A percentile compares a stretch with the other conserved stretches of the same genome.
Evolutionary conservation across 805 yeast genomes (phyloP).

Genomic region (Monosporozyma aerobia): DNA sequence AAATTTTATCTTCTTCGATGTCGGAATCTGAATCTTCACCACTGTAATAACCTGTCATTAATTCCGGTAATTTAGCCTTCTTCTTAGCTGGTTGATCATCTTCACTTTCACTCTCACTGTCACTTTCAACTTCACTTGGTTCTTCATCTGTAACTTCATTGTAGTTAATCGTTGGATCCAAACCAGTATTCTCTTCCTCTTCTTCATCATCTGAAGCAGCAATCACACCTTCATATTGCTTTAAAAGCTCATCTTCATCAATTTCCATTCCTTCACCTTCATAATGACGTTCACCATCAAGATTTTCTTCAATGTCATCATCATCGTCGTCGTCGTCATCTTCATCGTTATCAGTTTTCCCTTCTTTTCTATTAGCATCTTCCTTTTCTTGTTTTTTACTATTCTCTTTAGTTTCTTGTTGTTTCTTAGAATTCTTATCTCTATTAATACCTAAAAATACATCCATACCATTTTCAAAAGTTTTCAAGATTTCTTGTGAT

Average conservation of each 20-base stretch:
- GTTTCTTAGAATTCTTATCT: constrained; percentile 11
- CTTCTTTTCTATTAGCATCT: constrained; percentile 2
- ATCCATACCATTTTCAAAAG: constrained; percentile 33
- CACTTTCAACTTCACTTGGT: constrained; percentile 34
- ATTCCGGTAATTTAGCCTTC: constrained; percentile 47
- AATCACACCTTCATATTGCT: constrained; percentile 32
- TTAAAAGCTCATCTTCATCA: constrained; percentile 14
- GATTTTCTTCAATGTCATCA: constrained; percentile 2
- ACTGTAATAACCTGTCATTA: constrained; percentile 74
- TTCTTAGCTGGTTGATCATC: constrained; percentile 28
- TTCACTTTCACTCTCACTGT: constrained; percentile 34
- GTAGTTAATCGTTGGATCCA: constrained; percentile 29
- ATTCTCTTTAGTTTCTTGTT: constrained; percentile 3
- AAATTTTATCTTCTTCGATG: constrained; percentile 42
- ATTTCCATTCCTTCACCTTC: constrained; percentile 7
- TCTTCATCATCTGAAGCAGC: constrained; percentile 36
- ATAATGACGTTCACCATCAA: not conserved
- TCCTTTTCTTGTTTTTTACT: constrained; percentile 1
- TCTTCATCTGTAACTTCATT: constrained; percentile 62
- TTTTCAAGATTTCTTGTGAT: constrained; percentile 38
- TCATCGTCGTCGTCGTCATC: constrained; percentile 14
- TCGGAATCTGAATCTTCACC: constrained; percentile 65
- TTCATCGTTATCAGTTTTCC: constrained; percentile 4
- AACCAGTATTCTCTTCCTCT: constrained; percentile 20
- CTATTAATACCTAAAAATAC: constrained; percentile 28